Base-by-base conservation (phyloP, 78 protist genomes). In the Dictyostelium intermedium region DNA sequence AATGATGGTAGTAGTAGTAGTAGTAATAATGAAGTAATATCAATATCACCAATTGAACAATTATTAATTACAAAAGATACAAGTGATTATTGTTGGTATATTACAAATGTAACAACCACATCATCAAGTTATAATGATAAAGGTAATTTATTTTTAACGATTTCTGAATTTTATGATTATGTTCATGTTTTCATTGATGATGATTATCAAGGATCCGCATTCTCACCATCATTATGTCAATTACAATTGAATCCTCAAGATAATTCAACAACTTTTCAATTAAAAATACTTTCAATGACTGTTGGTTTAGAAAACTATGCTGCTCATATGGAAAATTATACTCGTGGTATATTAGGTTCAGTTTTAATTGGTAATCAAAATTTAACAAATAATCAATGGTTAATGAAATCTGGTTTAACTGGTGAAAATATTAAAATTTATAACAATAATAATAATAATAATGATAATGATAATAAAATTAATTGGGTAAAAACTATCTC, bases 301-400 rank as follows among this genome's bases (percentile, higher is more conserved):
- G 50, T 85, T 3, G 92, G 92, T 34, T 53, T 85, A 50, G 60
- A 50, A 9, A 76, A 72, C 39, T 85, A 85, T 85, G 92, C 73
- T 10, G 56, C 43, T 30, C 92, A 85, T 56, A 76, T 85, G 83
- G 92, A 85, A 39, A 11, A 61, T 30, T 47, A 41, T 25, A 74
- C 23, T 13, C 41, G 69, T 14, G 92, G 92, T 76, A 20, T 85
- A 41, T 39, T 76, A 34, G 92, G 56, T 27, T 13, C 37, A 9
- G 16, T 85, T n/a, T 27, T 69, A 9, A 18, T 85, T 23, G 60
- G 41, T 41, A 0, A 3, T 35, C 39, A 34, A 7, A 80, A 85
- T 20, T 53, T 85, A 27, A 47, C 92, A 16, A 74, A 43, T 20
- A 85, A 85, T 53, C 83, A 63, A 74, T 85, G 92, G 92, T 76